Evolutionary conservation across 176 grass and related monocot genomes (phyloP), one percentile per base, ranked within the genome.

Genomic region (Hyparrhenia diplandra): DNA sequence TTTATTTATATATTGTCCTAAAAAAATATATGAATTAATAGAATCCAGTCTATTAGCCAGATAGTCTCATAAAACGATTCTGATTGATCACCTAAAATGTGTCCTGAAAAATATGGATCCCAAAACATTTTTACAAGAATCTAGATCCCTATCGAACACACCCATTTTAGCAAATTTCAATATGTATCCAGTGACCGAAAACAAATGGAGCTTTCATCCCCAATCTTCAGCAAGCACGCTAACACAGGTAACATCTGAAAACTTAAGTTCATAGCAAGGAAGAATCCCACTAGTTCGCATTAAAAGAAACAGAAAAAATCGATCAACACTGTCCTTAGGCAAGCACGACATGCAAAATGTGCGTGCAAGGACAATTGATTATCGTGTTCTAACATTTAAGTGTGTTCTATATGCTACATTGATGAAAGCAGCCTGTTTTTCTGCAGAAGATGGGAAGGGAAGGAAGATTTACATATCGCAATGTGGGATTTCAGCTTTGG

Each of bases 401-500:
- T 16, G 34, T 45, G 57, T 28, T 45, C 80, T 67, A 46, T 73
- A 35, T 64, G 21, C 72, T 61, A 10, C 40, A 58, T 66, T 9
- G 55, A 83, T 16, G 69, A 75, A 3, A 84, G 87, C 29, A 94
- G 71, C 39, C 75, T 76, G 65, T 69, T 80, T 52, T 82, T 86
- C 67, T 87, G 67, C 76, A 86, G 57, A 75, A 97, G n/a, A n/a
- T n/a, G n/a, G n/a, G n/a, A n/a, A n/a, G n/a, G n/a, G n/a, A n/a
- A n/a, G n/a, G n/a, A n/a, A n/a, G 86, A 80, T 82, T 80, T 92
- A 72, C 92, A 98, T 18, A 39, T 89, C 8, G 84, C 65, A 65
- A 94, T 86, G 71, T 94, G 90, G 16, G 85, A 75, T 70, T 92
- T 98, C 30, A 91, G 86, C 84, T 86, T 98, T 4, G 92, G 90